Evolutionary conservation across 352 stramenopile species (phyloP).

Genomic region (Phytophthora kernoviae): DNA sequence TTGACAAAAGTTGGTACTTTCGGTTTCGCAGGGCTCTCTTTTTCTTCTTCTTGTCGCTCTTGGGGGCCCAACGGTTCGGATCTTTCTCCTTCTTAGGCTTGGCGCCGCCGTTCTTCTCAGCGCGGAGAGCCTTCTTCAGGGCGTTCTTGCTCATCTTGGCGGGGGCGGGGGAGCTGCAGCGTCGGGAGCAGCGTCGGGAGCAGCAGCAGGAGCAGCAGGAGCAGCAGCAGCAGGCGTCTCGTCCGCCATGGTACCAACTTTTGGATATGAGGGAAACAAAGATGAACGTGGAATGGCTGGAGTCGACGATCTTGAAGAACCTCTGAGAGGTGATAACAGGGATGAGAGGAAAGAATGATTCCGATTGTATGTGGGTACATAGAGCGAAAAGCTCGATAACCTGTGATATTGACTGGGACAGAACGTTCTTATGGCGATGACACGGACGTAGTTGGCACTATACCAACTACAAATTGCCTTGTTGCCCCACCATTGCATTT

Average conservation of each 20-base stretch:
- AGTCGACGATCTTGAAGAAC: slow-evolving; percentile 1
- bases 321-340: background rate
- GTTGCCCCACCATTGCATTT: slow-evolving; percentile 9
- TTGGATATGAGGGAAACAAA: background rate
- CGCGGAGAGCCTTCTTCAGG: slow-evolving; percentile 93
- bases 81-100: slow-evolving; percentile 97
- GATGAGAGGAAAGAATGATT: background rate
- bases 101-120: slow-evolving; percentile 78
- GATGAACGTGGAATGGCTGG: slow-evolving; percentile 20
- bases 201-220: background rate
- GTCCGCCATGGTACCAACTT: slow-evolving; percentile 19
- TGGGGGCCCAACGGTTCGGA: slow-evolving; percentile 88
- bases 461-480: no score
- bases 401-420: background rate
- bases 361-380: background rate
- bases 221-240: slow-evolving; percentile 1
- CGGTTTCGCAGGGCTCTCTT: slow-evolving; percentile 55
- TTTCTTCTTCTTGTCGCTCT: slow-evolving; percentile 90
- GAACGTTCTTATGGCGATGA: slow-evolving; percentile 23
- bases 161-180: slow-evolving; percentile 18
- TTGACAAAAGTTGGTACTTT: slow-evolving; percentile 85
- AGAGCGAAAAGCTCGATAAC: background rate
- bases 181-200: slow-evolving; percentile 7
- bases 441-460: slow-evolving; percentile 1
- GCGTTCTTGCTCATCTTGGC: slow-evolving; percentile 95